phyloP scores from a whole-genome alignment of 108 stramenopile genomes.

The Conticribra weissflogii region DNA sequence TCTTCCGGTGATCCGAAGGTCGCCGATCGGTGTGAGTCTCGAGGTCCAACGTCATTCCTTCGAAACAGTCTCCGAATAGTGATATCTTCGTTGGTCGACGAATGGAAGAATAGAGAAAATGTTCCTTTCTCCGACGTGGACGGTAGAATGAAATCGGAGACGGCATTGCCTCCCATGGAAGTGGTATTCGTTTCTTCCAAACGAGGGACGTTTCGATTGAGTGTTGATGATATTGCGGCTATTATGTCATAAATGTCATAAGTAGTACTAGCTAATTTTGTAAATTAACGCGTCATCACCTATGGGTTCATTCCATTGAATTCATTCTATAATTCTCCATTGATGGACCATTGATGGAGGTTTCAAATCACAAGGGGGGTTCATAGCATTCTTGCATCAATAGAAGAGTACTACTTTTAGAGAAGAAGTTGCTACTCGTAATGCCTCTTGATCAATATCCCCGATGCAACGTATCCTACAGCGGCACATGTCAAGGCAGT shows the following conservation, averaged over 20 bases:
- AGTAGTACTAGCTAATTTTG: background rate
- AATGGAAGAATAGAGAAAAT: background rate
- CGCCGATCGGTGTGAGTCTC: too few relatives aligned
- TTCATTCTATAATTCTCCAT: too few relatives aligned
- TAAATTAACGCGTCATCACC: too few relatives aligned
- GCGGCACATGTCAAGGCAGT: constrained; percentile 77
- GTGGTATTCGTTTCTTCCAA: background rate
- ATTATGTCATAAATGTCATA: too few relatives aligned
- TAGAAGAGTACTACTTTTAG: too few relatives aligned
- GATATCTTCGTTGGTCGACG: constrained; percentile 17
- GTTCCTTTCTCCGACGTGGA: too few relatives aligned
- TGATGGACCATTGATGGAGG: too few relatives aligned
- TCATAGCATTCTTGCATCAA: too few relatives aligned
- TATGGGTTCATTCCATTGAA: too few relatives aligned
- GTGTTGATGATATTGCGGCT: background rate
- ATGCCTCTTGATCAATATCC: background rate
- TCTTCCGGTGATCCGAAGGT: too few relatives aligned
- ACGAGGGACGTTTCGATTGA: background rate
- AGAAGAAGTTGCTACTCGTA: background rate
- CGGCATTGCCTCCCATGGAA: background rate
- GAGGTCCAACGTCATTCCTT: constrained; percentile 15
- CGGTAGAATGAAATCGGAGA: too few relatives aligned
- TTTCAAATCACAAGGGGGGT: too few relatives aligned
- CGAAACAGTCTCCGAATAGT: constrained; percentile 14
- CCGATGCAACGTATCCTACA: constrained; percentile 57